Evolutionary conservation across 2,329 filamentous ascomycete genomes (phyloP).

Genomic region (Byssoonygena ceratinophila): DNA sequence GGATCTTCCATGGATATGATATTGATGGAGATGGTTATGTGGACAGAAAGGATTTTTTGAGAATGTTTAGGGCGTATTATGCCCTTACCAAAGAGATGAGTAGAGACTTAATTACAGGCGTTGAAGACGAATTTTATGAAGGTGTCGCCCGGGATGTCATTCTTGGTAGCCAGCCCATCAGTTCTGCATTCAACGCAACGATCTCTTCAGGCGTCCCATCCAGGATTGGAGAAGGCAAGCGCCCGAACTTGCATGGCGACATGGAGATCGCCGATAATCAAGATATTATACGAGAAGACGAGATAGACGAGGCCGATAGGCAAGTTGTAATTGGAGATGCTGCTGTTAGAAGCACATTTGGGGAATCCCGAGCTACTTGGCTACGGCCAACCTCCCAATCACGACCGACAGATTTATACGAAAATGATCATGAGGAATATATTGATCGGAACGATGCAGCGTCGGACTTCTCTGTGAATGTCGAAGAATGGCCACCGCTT

Average conservation of each 20-base stretch:
- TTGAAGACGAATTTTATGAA: slow-evolving; percentile 67
- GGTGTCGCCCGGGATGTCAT: slow-evolving; percentile 67
- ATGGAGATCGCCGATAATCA: slow-evolving; percentile 52
- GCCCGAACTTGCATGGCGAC: slow-evolving; percentile 52
- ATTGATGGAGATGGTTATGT: slow-evolving; percentile 80
- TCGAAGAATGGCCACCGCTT: slow-evolving; percentile 31
- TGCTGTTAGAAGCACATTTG: slow-evolving; percentile 30
- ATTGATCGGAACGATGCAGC: slow-evolving; percentile 17
- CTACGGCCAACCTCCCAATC: slow-evolving; percentile 16
- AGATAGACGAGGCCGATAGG: slow-evolving; percentile 50
- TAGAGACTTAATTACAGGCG: slow-evolving; percentile 64
- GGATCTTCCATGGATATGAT: slow-evolving; percentile 83
- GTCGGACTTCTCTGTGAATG: slow-evolving; percentile 1
- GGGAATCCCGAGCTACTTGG: slow-evolving; percentile 21
- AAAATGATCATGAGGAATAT: slow-evolving; percentile 12
- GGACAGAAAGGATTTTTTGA: slow-evolving; percentile 72
- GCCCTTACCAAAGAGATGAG: slow-evolving; percentile 83
- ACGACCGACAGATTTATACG: neutral
- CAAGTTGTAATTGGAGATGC: slow-evolving; percentile 49
- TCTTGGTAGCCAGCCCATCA: slow-evolving; percentile 63
- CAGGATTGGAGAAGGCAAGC: slow-evolving; percentile 57
- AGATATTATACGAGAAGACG: slow-evolving; percentile 50
- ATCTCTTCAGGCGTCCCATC: slow-evolving; percentile 54
- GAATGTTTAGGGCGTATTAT: slow-evolving; percentile 88
- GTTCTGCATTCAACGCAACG: slow-evolving; percentile 62